Conservation (phyloP, 768 basidiomycete genomes). For the Mycena albidolilacea region DNA sequence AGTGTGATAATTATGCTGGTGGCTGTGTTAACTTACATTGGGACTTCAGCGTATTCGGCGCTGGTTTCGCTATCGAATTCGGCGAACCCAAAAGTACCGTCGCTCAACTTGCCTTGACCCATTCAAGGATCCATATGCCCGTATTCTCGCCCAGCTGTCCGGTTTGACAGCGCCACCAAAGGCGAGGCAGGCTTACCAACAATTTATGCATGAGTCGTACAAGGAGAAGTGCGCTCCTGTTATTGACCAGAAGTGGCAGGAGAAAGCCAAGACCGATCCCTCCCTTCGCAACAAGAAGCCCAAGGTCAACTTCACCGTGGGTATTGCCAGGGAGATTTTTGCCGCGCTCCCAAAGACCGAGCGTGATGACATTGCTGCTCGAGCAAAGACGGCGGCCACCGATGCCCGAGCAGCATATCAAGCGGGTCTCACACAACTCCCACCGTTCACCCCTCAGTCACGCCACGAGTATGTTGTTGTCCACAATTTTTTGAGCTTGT, state of each 20-base stretch:
- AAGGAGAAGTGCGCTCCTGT: not conserved
- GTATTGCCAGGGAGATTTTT: conserved; percentile 4
- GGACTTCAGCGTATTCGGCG: conserved; percentile 25
- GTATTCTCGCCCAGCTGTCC: conserved; percentile 4
- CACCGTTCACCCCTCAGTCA: not conserved
- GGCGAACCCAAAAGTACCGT: conserved; percentile 1
- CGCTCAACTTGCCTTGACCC: conserved; percentile 3
- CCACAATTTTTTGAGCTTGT: not conserved
- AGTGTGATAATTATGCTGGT: conserved; percentile 1
- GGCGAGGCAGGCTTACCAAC: conserved; percentile 18
- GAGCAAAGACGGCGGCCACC: not conserved
- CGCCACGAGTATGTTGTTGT: conserved; percentile 20
- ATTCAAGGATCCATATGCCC: conserved; percentile 10
- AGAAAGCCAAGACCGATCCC: not conserved
- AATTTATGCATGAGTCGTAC: conserved; percentile 19
- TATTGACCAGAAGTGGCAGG: not conserved
- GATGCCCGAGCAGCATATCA: not conserved
- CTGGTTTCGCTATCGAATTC: conserved; percentile 22
- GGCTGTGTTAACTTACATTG: not conserved
- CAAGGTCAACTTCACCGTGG: not conserved
- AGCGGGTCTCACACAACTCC: not conserved
- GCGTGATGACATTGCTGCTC: not conserved
- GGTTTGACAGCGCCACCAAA: conserved; percentile 2
- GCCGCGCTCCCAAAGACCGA: not conserved
- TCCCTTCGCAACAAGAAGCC: conserved; percentile 9